These are phyloP conservation scores for Cordyceps fumosorosea DNA, from an alignment of 2,329 filamentous ascomycete species.

Conservation along the genomic window DNA sequence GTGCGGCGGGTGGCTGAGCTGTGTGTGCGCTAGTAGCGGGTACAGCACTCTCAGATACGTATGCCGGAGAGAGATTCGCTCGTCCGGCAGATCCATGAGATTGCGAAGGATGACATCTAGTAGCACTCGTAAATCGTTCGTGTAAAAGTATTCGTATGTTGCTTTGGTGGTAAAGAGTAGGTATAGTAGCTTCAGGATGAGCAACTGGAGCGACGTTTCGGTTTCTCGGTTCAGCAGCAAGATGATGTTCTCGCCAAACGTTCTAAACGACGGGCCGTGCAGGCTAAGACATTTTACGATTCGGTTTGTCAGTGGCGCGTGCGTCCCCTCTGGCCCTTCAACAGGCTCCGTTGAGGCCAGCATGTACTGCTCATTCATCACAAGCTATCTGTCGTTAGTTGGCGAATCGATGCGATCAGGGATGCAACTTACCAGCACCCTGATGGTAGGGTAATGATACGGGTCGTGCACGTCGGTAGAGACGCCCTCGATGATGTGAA, in stretches of 20 bases:
- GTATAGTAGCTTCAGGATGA: constrained; percentile 95
- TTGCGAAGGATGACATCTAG: constrained; percentile 96
- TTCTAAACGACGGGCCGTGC: constrained; percentile 75
- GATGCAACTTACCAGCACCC: constrained; percentile 64
- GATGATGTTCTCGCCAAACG: constrained; percentile 97
- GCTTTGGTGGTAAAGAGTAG: constrained; percentile 86
- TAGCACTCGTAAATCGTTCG: constrained; percentile 89
- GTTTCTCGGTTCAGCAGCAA: constrained; percentile 89
- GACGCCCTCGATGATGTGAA: constrained; percentile 79
- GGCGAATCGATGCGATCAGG: constrained; percentile 10
- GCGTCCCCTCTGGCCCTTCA: constrained; percentile 21
- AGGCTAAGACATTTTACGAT: constrained; percentile 86
- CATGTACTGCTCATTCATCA: constrained; percentile 98
- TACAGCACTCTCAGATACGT: constrained; percentile 92
- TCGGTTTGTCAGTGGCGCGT: constrained; percentile 70
- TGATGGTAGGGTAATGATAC: constrained; percentile 92
- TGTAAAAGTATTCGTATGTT: constrained; percentile 98
- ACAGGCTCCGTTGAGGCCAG: constrained; percentile 53
- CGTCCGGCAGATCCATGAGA: constrained; percentile 87
- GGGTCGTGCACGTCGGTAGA: constrained; percentile 86
- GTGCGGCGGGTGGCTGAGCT: constrained; percentile 76
- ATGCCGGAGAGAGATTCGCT: constrained; percentile 70
- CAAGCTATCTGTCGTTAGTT: constrained; percentile 52
- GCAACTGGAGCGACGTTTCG: constrained; percentile 85
- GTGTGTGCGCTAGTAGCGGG: constrained; percentile 84